Percentiles rank a stretch among this genome's conserved stretches.
Evolutionary conservation across 1,139 yeast genomes (phyloP).

Genomic region (Schwanniomyces etchellsii): DNA sequence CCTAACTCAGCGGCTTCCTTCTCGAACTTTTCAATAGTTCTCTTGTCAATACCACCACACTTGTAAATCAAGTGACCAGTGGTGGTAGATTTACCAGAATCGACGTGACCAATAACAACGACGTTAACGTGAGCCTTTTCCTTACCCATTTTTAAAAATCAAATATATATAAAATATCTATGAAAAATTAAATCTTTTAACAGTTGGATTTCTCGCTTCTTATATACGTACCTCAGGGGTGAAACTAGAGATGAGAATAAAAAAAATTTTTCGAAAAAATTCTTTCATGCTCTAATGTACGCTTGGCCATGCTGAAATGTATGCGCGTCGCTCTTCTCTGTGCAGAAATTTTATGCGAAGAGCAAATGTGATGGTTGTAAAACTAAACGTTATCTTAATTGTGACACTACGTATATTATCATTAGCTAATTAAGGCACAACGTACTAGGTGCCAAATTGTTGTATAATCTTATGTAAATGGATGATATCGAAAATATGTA

Average conservation of each 20-base stretch:
- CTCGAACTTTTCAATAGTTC: constrained; percentile 98
- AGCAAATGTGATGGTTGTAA: background rate
- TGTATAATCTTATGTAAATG: too few relatives aligned
- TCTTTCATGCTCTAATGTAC: constrained; percentile 7
- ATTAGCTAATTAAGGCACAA: background rate
- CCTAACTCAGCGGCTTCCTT: constrained; percentile 98
- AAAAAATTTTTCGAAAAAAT: constrained; percentile 7
- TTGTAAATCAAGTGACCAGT: constrained; percentile 99
- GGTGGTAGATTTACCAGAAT: constrained; percentile 97
- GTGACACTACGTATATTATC: background rate
- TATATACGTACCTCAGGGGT: constrained; percentile 4
- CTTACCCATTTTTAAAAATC: constrained; percentile 54
- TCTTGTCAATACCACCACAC: constrained; percentile 90
- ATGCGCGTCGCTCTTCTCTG: constrained; percentile 1
- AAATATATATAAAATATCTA: constrained; percentile 4
- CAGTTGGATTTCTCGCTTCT: constrained; percentile 2
- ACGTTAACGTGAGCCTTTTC: constrained; percentile 97
- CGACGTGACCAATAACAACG: constrained; percentile 99
- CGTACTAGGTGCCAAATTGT: too few relatives aligned
- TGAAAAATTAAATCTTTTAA: constrained; percentile 5
- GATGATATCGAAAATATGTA: too few relatives aligned
- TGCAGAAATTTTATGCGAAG: background rate
- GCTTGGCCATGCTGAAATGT: constrained; percentile 3
- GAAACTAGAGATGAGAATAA: constrained; percentile 5
- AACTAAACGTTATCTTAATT: background rate